Evolutionary conservation across 1,139 yeast species (phyloP).

Genomic region (Taphrina confusa): DNA sequence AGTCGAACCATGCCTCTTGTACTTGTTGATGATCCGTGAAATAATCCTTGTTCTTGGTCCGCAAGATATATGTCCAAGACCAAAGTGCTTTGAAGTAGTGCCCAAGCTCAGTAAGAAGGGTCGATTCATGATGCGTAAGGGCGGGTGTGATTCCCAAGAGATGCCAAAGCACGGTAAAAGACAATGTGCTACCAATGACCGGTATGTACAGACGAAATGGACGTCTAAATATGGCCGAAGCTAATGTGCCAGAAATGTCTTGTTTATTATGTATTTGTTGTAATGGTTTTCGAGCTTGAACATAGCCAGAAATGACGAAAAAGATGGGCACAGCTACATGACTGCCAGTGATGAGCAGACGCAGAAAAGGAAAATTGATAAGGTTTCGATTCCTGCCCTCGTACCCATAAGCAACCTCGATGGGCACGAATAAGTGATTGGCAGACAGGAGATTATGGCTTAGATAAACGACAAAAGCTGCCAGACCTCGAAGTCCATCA

Average conservation of each 20-base stretch:
- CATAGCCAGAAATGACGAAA: constrained; percentile 31
- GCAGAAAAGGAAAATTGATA: constrained; percentile 18
- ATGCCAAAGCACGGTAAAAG: constrained; percentile 22
- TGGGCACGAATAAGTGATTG: constrained; percentile 9
- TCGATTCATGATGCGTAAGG: constrained; percentile 19
- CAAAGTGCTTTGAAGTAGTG: constrained; percentile 14
- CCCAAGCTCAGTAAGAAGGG: neutral
- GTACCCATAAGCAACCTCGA: constrained; percentile 25
- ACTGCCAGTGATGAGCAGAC: constrained; percentile 23
- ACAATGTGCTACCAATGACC: constrained; percentile 24
- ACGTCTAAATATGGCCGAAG: constrained; percentile 28
- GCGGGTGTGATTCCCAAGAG: constrained; percentile 18
- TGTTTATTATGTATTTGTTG: constrained; percentile 11
- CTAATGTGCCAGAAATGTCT: constrained; percentile 14
- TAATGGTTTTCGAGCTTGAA: constrained; percentile 24
- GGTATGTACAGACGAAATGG: constrained; percentile 20
- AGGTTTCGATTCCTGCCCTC: constrained; percentile 24
- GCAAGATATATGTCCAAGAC: constrained; percentile 24
- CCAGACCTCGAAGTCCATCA: constrained; percentile 30
- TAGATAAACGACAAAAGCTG: constrained; percentile 27
- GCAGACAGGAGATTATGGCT: constrained; percentile 25
- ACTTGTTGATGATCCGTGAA: constrained; percentile 9
- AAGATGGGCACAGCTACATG: constrained; percentile 30
- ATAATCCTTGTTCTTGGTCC: constrained; percentile 7
- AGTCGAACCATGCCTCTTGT: constrained; percentile 21